Percentiles rank a stretch among this genome's conserved stretches.
Conservation (phyloP, 352 stramenopile genomes). For the Phytopythium montanum region DNA sequence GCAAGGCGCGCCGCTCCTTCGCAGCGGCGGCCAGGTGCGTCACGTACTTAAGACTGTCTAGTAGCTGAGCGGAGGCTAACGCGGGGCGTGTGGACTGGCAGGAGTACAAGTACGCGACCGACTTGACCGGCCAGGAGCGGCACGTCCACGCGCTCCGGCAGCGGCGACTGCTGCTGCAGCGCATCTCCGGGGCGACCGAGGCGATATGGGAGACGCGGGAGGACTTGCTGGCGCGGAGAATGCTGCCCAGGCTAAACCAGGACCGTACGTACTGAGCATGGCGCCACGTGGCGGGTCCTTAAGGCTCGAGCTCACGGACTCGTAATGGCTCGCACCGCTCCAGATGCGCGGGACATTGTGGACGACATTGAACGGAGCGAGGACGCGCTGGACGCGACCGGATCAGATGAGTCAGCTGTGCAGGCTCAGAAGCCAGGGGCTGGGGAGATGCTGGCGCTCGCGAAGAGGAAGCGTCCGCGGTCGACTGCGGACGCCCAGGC, state of each 20-base stretch:
- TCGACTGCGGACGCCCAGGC: background rate
- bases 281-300: background rate
- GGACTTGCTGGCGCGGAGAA: conserved; percentile 53
- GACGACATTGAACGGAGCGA: conserved; percentile 63
- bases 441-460: conserved; percentile 27
- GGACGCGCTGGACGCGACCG: conserved; percentile 5
- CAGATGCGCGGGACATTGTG: conserved; percentile 67
- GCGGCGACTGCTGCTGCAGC: conserved; percentile 59
- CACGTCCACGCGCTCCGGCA: conserved; percentile 50
- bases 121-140: conserved; percentile 54
- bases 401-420: background rate
- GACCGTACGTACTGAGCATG: conserved; percentile 33
- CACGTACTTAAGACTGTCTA: too few relatives aligned
- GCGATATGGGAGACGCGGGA: conserved; percentile 64
- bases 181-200: conserved; percentile 45
- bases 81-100: conserved; percentile 8
- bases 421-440: conserved; percentile 19
- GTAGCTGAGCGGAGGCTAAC: background rate
- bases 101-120: conserved; percentile 73
- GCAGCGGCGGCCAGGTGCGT: conserved; percentile 71
- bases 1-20: conserved; percentile 60
- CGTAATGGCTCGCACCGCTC: conserved; percentile 1
- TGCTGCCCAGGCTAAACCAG: conserved; percentile 62
- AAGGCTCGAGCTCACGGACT: background rate
- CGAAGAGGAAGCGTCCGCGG: conserved; percentile 12